Percentiles rank a stretch among this genome's conserved stretches.
These are phyloP conservation scores for Malus hybrid DNA, from an alignment of 331 rosid genomes.

Conservation along the genomic window DNA sequence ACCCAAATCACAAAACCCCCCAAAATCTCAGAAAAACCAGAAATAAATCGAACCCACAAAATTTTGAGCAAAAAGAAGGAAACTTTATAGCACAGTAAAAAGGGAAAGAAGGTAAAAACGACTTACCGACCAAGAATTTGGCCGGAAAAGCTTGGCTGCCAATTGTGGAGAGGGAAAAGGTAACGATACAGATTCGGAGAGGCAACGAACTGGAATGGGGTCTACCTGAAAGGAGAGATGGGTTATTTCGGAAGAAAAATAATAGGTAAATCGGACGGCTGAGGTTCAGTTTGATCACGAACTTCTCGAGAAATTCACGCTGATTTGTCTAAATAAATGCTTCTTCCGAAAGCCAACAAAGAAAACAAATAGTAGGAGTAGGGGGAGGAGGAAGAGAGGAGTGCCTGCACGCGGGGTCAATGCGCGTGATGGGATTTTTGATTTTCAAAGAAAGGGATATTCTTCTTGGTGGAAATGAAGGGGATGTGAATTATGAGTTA, in stretches of 20 bases:
- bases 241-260: background rate
- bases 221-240: no score
- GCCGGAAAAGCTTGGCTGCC: constrained; percentile 12
- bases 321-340: constrained; percentile 6
- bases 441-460: no score
- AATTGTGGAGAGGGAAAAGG: background rate
- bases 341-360: constrained; percentile 9
- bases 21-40: background rate
- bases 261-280: constrained; percentile 10
- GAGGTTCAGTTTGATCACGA: background rate
- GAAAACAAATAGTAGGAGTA: background rate
- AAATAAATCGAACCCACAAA: background rate
- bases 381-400: background rate
- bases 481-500: no score
- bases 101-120: background rate
- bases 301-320: constrained; percentile 6
- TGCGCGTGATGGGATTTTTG: no score
- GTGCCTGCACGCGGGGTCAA: constrained; percentile 6
- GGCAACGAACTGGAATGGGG: background rate
- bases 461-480: no score
- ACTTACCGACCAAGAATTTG: constrained; percentile 37
- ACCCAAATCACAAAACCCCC: background rate
- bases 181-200: background rate
- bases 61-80: background rate
- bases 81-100: background rate